These are phyloP conservation scores for Starmera caribaea DNA, from an alignment of 805 yeast species.

Conservation along the genomic window DNA sequence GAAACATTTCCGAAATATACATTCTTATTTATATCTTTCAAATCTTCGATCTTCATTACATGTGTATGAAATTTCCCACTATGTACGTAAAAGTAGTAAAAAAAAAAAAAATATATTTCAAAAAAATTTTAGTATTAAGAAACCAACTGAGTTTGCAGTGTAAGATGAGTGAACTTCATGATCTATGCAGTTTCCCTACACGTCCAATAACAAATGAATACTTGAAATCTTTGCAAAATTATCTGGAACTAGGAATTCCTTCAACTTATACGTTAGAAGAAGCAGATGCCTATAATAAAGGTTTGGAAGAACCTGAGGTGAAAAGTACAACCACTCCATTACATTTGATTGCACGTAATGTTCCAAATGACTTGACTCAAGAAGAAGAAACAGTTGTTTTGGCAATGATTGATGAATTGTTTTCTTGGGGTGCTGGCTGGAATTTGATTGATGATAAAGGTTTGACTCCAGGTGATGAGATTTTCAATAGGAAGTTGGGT, in stretches of 20 bases:
- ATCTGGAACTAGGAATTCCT: slow-evolving; percentile 60
- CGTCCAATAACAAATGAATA: slow-evolving; percentile 44
- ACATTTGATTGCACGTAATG: slow-evolving; percentile 52
- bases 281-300: slow-evolving; percentile 46
- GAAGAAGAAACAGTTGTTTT: slow-evolving; percentile 37
- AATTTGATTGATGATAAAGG: slow-evolving; percentile 59
- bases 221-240: slow-evolving; percentile 33
- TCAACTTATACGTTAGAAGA: slow-evolving; percentile 79
- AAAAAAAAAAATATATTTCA: neutral
- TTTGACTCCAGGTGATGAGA: slow-evolving; percentile 80
- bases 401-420: slow-evolving; percentile 52
- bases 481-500: slow-evolving; percentile 40
- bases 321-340: slow-evolving; percentile 66
- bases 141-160: too few relatives aligned
- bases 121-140: too few relatives aligned
- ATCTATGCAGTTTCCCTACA: slow-evolving; percentile 38
- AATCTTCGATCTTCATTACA: too few relatives aligned
- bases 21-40: neutral
- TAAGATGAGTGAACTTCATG: slow-evolving; percentile 64
- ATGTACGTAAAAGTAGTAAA: neutral
- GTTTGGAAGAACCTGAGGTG: slow-evolving; percentile 25
- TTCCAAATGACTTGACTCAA: slow-evolving; percentile 29
- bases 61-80: too few relatives aligned
- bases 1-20: slow-evolving; percentile 2
- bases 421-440: slow-evolving; percentile 92